phyloP scores from a whole-genome alignment of 768 basidiomycete species.

The Boletus rubescentipes region DNA sequence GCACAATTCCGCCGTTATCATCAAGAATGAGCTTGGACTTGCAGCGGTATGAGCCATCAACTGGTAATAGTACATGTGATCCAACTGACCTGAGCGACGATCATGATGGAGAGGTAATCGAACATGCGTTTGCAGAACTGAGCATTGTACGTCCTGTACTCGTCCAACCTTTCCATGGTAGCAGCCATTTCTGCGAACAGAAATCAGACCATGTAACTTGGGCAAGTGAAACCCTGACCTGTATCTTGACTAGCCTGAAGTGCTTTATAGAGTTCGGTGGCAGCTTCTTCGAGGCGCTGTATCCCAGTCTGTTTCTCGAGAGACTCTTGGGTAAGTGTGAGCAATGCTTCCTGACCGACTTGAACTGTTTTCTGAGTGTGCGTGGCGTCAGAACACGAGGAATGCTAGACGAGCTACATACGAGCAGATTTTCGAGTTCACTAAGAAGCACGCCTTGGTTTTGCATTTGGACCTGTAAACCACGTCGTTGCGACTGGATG shows the following conservation, averaged over 20 bases:
- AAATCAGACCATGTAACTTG: conserved; percentile 4
- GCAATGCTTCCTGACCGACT: conserved; percentile 75
- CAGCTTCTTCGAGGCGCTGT: conserved; percentile 75
- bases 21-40: conserved; percentile 71
- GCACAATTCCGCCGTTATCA: conserved; percentile 57
- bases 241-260: conserved; percentile 86
- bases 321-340: conserved; percentile 84
- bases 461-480: conserved; percentile 95
- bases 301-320: conserved; percentile 79
- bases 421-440: conserved; percentile 87
- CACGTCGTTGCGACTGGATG: conserved; percentile 95
- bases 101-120: conserved; percentile 90
- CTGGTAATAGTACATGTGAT: neutral
- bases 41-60: conserved; percentile 8
- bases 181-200: conserved; percentile 82
- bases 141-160: conserved; percentile 84
- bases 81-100: conserved; percentile 76
- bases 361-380: conserved; percentile 82
- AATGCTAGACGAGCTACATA: conserved; percentile 31
- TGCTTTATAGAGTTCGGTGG: conserved; percentile 91
- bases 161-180: conserved; percentile 88
- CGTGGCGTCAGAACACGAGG: neutral
- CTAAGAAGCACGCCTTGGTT: conserved; percentile 84
- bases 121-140: conserved; percentile 93
- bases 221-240: conserved; percentile 42